phyloP scores from a whole-genome alignment of 768 basidiomycete species.

The Gelatoporia subvermispora region DNA sequence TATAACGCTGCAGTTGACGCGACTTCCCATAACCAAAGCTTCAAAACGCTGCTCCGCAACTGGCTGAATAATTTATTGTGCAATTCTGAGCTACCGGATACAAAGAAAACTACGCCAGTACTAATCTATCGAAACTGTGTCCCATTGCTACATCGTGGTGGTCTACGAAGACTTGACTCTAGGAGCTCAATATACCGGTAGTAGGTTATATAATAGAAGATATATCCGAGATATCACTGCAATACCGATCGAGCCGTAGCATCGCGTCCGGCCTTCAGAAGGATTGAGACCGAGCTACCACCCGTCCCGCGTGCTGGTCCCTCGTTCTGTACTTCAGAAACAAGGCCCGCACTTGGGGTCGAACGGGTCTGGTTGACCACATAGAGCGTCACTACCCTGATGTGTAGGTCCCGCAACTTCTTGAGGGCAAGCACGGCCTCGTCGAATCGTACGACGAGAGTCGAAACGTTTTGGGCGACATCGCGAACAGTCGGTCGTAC shows the following conservation, averaged over 20 bases:
- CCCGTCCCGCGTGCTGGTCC: conserved; percentile 80
- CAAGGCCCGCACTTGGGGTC: conserved; percentile 36
- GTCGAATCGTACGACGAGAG: conserved; percentile 74
- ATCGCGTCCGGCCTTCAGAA: conserved; percentile 88
- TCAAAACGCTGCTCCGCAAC: no score
- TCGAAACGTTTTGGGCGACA: conserved; percentile 50
- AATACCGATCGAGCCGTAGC: conserved; percentile 69
- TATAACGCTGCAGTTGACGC: no score
- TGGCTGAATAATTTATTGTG: no score
- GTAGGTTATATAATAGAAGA: no score
- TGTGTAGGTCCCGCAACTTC: conserved; percentile 80
- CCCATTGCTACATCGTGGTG: no score
- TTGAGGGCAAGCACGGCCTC: conserved; percentile 74
- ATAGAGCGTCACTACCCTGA: conserved; percentile 85
- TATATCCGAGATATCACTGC: conserved; percentile 20
- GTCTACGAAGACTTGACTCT: no score
- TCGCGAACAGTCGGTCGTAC: conserved; percentile 60
- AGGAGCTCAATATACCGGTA: no score
- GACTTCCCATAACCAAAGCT: no score
- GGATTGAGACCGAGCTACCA: conserved; percentile 74
- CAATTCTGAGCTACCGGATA: no score
- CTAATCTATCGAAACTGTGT: no score
- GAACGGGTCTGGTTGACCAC: conserved; percentile 80
- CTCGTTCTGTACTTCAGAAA: conserved; percentile 11
- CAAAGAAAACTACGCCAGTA: no score